phyloP scores from a whole-genome alignment of 2,329 filamentous ascomycete genomes.

The Cercospora berteroae region DNA sequence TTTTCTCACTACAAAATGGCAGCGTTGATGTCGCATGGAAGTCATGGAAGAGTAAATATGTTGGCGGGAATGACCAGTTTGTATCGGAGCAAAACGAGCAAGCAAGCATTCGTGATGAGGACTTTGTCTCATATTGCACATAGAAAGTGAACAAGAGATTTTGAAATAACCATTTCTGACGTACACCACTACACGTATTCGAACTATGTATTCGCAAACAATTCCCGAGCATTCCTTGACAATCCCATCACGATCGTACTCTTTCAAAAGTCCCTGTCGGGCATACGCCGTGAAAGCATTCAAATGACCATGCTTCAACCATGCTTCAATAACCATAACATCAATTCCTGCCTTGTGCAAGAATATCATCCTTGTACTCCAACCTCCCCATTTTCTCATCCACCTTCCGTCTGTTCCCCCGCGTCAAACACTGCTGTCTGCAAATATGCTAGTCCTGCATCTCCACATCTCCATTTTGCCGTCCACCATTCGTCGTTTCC shows the following conservation, averaged over 20 bases:
- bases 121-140: too few relatives aligned
- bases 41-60: too few relatives aligned
- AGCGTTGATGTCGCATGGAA: too few relatives aligned
- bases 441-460: conserved; percentile 5
- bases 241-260: not conserved
- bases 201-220: not conserved
- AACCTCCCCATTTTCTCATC: not conserved
- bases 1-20: too few relatives aligned
- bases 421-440: not conserved
- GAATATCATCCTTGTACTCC: not conserved
- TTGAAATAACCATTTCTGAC: too few relatives aligned
- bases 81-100: too few relatives aligned
- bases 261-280: not conserved
- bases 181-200: not conserved
- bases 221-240: not conserved
- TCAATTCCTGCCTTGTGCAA: not conserved
- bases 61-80: too few relatives aligned
- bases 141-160: too few relatives aligned
- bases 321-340: not conserved
- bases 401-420: not conserved
- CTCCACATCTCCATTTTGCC: conserved; percentile 6
- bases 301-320: not conserved
- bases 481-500: not conserved
- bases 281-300: not conserved
- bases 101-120: too few relatives aligned